phyloP scores from a whole-genome alignment of 225 moss, liverwort and hornwort genomes.

The Polytrichum formosum region DNA sequence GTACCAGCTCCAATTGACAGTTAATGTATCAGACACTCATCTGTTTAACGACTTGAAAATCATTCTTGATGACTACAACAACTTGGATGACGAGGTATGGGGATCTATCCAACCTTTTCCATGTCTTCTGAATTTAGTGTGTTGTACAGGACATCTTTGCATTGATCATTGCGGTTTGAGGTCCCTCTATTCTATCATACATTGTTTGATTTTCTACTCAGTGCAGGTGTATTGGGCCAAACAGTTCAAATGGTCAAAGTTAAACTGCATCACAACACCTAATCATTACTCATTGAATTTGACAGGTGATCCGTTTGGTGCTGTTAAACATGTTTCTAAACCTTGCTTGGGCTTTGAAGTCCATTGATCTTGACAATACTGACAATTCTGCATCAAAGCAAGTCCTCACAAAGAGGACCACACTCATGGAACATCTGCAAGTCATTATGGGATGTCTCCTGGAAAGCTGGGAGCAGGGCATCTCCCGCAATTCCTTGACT shows the following conservation, averaged over 20 bases:
- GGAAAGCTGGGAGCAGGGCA: slow-evolving; percentile 67
- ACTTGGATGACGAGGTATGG: slow-evolving; percentile 88
- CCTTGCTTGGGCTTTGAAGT: slow-evolving; percentile 72
- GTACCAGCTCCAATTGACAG: slow-evolving; percentile 74
- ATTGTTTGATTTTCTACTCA: neutral
- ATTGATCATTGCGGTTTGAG: neutral
- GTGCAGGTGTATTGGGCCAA: neutral
- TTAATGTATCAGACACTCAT: slow-evolving; percentile 55
- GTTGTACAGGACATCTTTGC: neutral
- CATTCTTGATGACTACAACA: slow-evolving; percentile 69
- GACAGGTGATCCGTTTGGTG: slow-evolving; percentile 80
- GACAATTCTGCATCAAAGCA: slow-evolving; percentile 60
- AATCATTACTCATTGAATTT: neutral
- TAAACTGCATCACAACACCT: too few species aligned
- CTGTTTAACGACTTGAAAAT: slow-evolving; percentile 69
- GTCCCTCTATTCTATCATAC: neutral
- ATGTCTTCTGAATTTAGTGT: neutral
- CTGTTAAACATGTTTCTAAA: slow-evolving; percentile 76
- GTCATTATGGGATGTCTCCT: slow-evolving; percentile 48
- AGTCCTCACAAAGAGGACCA: slow-evolving; percentile 56
- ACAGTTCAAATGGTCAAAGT: too few species aligned
- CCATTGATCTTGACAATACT: slow-evolving; percentile 63
- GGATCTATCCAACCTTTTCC: neutral
- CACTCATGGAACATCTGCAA: slow-evolving; percentile 69
- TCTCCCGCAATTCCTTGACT: slow-evolving; percentile 62